A percentile compares a stretch with the other conserved stretches of the same genome.
Conservation (phyloP, 768 basidiomycete genomes). For the Guyanaporus albipodus region DNA sequence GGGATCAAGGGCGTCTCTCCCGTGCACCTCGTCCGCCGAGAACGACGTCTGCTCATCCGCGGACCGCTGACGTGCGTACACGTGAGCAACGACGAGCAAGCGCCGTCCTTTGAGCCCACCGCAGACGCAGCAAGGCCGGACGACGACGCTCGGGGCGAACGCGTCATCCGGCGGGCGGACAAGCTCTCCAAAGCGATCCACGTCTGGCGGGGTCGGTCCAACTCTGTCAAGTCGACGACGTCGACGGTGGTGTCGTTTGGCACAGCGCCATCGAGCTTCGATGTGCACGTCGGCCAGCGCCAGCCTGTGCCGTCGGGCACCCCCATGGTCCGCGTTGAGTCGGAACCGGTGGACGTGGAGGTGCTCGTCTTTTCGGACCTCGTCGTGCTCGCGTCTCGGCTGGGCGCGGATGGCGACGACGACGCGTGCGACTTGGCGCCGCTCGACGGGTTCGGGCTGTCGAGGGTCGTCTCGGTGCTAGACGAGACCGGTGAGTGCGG, state of each 20-base stretch:
- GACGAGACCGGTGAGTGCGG: constrained; percentile 30
- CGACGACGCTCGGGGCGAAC: constrained; percentile 2
- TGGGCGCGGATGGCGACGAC: constrained; percentile 17
- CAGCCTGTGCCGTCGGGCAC: constrained; percentile 6
- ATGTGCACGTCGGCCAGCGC: constrained; percentile 10
- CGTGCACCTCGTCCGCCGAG: constrained; percentile 59
- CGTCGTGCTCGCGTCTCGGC: constrained; percentile 46
- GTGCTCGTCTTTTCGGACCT: constrained; percentile 67
- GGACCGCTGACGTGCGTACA: constrained; percentile 49
- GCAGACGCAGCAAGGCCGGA: neutral
- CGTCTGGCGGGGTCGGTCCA: constrained; percentile 45
- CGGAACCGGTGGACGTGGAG: constrained; percentile 29
- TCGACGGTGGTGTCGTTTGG: constrained; percentile 28
- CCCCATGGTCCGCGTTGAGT: constrained; percentile 26
- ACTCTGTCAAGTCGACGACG: constrained; percentile 30
- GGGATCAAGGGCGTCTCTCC: constrained; percentile 56
- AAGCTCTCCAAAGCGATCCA: constrained; percentile 39
- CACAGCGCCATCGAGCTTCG: constrained; percentile 30
- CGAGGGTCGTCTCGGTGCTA: constrained; percentile 45
- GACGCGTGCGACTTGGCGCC: constrained; percentile 38
- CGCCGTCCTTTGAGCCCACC: neutral
- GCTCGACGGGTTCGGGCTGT: constrained; percentile 43
- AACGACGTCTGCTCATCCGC: constrained; percentile 69
- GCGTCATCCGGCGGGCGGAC: constrained; percentile 17
- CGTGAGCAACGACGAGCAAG: constrained; percentile 34